phyloP scores from a whole-genome alignment of 2,329 filamentous ascomycete genomes.

The Pyrenophora tritici-repentis region DNA sequence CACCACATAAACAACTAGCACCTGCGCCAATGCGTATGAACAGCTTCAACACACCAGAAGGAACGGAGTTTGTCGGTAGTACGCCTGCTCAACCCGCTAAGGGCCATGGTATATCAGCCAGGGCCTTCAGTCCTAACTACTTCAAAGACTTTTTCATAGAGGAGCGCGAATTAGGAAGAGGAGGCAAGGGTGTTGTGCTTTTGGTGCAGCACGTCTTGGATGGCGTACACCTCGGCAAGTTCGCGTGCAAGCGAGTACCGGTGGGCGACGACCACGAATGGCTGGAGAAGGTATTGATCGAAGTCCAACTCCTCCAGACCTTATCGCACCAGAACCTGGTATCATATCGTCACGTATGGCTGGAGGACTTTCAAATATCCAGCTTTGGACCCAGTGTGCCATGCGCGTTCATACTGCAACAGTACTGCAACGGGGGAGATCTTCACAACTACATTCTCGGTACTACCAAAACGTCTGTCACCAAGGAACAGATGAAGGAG shows the following conservation, averaged over 20 bases:
- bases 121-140: conserved; percentile 90
- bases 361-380: conserved; percentile 84
- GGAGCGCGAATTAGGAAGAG: conserved; percentile 81
- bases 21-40: conserved; percentile 35
- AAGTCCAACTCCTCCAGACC: conserved; percentile 90
- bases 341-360: conserved; percentile 95
- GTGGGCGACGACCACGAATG: conserved; percentile 91
- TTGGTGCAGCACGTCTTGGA: conserved; percentile 94
- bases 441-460: conserved; percentile 85
- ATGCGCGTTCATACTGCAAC: conserved; percentile 94
- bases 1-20: conserved; percentile 54
- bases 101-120: conserved; percentile 74
- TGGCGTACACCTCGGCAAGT: conserved; percentile 83
- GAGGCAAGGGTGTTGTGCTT: conserved; percentile 92
- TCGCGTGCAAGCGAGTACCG: conserved; percentile 95
- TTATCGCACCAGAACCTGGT: conserved; percentile 94
- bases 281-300: conserved; percentile 91
- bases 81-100: conserved; percentile 46
- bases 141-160: conserved; percentile 93
- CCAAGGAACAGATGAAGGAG: conserved; percentile 86
- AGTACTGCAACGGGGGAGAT: conserved; percentile 95
- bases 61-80: conserved; percentile 56
- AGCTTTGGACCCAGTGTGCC: conserved; percentile 88
- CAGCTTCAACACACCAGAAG: conserved; percentile 51
- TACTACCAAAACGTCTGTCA: conserved; percentile 62